A percentile compares a stretch with the other conserved stretches of the same genome.
phyloP scores from a whole-genome alignment of 805 yeast species.

The Dipodascus albidus region DNA sequence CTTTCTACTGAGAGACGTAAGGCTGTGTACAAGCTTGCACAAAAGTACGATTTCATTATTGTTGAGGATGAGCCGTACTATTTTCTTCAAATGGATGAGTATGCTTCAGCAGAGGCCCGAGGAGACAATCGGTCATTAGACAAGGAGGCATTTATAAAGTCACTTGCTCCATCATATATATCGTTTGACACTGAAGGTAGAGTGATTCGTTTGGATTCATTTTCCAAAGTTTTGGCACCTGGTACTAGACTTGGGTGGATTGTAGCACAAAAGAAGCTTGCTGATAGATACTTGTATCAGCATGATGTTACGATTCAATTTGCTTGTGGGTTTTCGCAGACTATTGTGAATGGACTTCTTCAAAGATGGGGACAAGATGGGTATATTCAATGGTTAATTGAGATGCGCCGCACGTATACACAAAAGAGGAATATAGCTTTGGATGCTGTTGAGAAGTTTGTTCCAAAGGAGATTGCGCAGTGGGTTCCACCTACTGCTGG shows the following conservation, averaged over 20 bases:
- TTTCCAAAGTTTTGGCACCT: conserved; percentile 71
- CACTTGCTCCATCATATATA: conserved; percentile 51
- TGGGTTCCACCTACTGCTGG: conserved; percentile 38
- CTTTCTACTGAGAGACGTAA: conserved; percentile 46
- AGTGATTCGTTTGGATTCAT: conserved; percentile 65
- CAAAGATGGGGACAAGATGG: conserved; percentile 10
- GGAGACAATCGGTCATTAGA: conserved; percentile 35
- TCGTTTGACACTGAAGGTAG: conserved; percentile 68
- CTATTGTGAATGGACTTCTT: not conserved
- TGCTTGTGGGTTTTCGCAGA: conserved; percentile 63
- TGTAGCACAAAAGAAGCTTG: conserved; percentile 37
- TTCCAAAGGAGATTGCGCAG: conserved; percentile 33
- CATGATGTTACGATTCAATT: conserved; percentile 44
- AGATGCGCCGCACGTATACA: conserved; percentile 63
- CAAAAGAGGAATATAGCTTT: conserved; percentile 79
- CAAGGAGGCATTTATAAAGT: conserved; percentile 35
- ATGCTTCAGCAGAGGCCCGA: conserved; percentile 20
- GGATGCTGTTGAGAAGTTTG: conserved; percentile 52
- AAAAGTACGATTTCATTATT: conserved; percentile 56
- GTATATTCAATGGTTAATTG: conserved; percentile 60
- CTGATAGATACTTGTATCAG: conserved; percentile 19
- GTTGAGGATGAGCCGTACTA: conserved; percentile 80
- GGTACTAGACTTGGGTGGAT: conserved; percentile 69
- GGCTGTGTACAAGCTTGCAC: conserved; percentile 47
- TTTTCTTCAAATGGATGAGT: conserved; percentile 22